Base-by-base conservation (phyloP, 208 protist genomes). In the Crithidia expoeki region DNA sequence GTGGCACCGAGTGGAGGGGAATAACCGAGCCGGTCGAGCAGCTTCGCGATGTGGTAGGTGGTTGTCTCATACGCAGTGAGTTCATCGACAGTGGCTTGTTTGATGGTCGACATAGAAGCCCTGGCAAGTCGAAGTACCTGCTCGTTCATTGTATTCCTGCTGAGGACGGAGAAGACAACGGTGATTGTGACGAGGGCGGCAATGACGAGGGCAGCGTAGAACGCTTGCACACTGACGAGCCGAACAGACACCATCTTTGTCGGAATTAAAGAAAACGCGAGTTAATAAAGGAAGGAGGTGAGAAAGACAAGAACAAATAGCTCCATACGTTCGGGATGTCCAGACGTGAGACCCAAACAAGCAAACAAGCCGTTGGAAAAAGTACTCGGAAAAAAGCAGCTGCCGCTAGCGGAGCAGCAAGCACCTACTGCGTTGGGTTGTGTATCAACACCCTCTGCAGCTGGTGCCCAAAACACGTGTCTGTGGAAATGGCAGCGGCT, bases 101-200 rank as follows among this genome's bases (percentile, higher is more conserved):
- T 56, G 9, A 68, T 1, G 2, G 10, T 7, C 1, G 30, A 32
- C 49, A 68, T 44, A 25, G 63, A 51, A 1, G 51, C 49, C 1
- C 19, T 55, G 25, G 51, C 63, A 6, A 51, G 49, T 0, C 49
- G 2, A 0, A 46, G 11, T 17, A 68, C 63, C 30, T 59, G 63
- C 14, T 30, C 27, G 4, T 68, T 27, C 49, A 60, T 59, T 0
- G 51, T 9, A 16, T 58, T 49, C 27, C 10, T 23, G 25, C n/a
- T 47, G 10, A 68, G 51, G n/a, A 51, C 51, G 23, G 49, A 49
- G 51, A 58, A 68, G 34, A 68, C 63, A 10, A 68, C 63, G 28
- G 51, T 57, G 36, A 68, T 59, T 14, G 51, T 59, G 50, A 68
- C 38, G 19, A 68, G 63, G 0, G 34, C 23, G 0, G 36, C 49